Percentiles rank a stretch among this genome's conserved stretches.
Conservation (phyloP, 1,139 yeast species). For the Debaryomyces sp. region DNA sequence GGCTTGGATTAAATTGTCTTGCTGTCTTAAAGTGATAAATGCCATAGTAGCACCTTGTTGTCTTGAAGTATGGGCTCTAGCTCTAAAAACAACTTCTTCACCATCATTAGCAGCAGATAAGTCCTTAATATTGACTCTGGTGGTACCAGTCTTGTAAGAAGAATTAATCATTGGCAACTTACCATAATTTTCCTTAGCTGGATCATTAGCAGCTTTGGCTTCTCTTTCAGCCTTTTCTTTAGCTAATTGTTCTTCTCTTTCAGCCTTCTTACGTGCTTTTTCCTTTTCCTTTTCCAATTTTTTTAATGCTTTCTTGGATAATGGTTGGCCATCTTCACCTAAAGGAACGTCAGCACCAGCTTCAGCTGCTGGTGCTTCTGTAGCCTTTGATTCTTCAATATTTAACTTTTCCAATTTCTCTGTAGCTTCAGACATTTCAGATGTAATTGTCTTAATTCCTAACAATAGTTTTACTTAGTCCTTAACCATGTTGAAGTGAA, state of each 20-base stretch:
- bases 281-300: slow-evolving; percentile 92
- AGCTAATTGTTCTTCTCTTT: slow-evolving; percentile 86
- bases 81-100: slow-evolving; percentile 80
- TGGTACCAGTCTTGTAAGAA: slow-evolving; percentile 56
- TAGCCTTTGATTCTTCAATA: slow-evolving; percentile 24
- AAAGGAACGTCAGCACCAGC: slow-evolving; percentile 45
- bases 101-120: slow-evolving; percentile 73
- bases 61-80: slow-evolving; percentile 91
- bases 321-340: slow-evolving; percentile 89
- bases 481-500: neutral
- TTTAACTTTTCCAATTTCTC: slow-evolving; percentile 39
- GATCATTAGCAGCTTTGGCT: slow-evolving; percentile 68
- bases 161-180: slow-evolving; percentile 87
- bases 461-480: neutral
- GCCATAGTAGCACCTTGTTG: slow-evolving; percentile 96
- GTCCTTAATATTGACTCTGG: slow-evolving; percentile 58
- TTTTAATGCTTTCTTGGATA: slow-evolving; percentile 93
- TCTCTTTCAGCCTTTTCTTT: slow-evolving; percentile 86
- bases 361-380: slow-evolving; percentile 26
- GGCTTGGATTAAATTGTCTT: slow-evolving; percentile 79
- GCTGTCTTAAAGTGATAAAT: slow-evolving; percentile 90
- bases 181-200: slow-evolving; percentile 88
- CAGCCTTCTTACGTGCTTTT: slow-evolving; percentile 91
- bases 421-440: slow-evolving; percentile 34
- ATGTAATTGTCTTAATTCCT: neutral